These are phyloP conservation scores for Goffeauzyma gilvescens DNA, from an alignment of 768 basidiomycete species.

Conservation along the genomic window DNA sequence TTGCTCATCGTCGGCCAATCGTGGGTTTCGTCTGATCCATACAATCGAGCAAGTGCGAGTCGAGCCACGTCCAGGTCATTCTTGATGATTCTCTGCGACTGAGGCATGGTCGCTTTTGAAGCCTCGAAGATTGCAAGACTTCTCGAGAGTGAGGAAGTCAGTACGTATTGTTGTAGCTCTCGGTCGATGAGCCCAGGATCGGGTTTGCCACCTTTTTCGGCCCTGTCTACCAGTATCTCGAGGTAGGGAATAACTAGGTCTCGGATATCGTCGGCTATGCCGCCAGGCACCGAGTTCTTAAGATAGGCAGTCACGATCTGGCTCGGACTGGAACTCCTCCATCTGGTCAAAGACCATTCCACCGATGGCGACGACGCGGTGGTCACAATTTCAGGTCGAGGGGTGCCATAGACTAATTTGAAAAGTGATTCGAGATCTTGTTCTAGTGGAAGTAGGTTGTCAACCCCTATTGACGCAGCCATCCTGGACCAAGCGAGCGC, in stretches of 20 bases:
- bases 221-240: slow-evolving; percentile 70
- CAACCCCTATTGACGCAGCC: slow-evolving; percentile 60
- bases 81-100: slow-evolving; percentile 51
- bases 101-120: slow-evolving; percentile 70
- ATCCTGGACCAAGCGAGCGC: slow-evolving; percentile 68
- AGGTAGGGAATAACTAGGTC: slow-evolving; percentile 78
- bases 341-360: slow-evolving; percentile 53
- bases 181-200: slow-evolving; percentile 49
- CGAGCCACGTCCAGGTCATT: slow-evolving; percentile 68
- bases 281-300: slow-evolving; percentile 46
- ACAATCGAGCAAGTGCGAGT: slow-evolving; percentile 70
- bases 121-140: slow-evolving; percentile 65
- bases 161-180: slow-evolving; percentile 52
- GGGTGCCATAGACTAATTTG: slow-evolving; percentile 60
- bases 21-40: slow-evolving; percentile 49
- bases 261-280: slow-evolving; percentile 48
- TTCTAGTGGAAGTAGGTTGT: slow-evolving; percentile 62
- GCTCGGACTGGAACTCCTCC: slow-evolving; percentile 49
- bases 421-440: slow-evolving; percentile 80
- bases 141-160: slow-evolving; percentile 47
- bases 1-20: slow-evolving; percentile 70
- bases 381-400: slow-evolving; percentile 7
- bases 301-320: slow-evolving; percentile 60
- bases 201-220: slow-evolving; percentile 57
- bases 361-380: slow-evolving; percentile 32